Percentiles rank a stretch among this genome's conserved stretches.
Evolutionary conservation across 805 yeast species (phyloP).

Genomic region (Candida succiphila): DNA sequence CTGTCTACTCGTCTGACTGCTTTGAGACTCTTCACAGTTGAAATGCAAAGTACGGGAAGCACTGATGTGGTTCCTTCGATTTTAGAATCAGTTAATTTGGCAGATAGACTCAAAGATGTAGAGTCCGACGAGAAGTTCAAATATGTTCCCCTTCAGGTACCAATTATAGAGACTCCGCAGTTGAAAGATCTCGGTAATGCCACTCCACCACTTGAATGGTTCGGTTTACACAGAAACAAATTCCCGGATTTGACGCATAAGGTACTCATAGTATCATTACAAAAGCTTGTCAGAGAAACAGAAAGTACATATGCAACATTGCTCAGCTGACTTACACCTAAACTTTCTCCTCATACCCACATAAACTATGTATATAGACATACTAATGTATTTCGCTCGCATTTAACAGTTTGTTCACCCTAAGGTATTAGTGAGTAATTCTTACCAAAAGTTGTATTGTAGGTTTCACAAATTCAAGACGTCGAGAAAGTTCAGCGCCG

Average conservation of each 20-base stretch:
- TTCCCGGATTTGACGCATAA: conserved; percentile 87
- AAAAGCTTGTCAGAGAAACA: conserved; percentile 62
- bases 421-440: too few relatives aligned
- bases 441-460: too few relatives aligned
- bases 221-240: conserved; percentile 80
- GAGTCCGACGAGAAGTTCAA: conserved; percentile 36
- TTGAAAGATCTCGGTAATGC: conserved; percentile 90
- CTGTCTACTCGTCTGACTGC: conserved; percentile 48
- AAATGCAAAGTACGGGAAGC: conserved; percentile 23
- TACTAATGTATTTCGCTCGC: too few relatives aligned
- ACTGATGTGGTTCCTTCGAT: conserved; percentile 24
- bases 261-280: conserved; percentile 61
- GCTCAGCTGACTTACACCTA: conserved; percentile 28
- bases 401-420: too few relatives aligned
- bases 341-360: background rate
- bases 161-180: conserved; percentile 82
- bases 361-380: too few relatives aligned
- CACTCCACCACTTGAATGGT: conserved; percentile 98
- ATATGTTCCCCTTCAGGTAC: conserved; percentile 62
- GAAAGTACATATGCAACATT: conserved; percentile 42
- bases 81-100: conserved; percentile 24
- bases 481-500: too few relatives aligned
- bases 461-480: too few relatives aligned
- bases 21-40: conserved; percentile 20
- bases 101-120: conserved; percentile 34